These are phyloP conservation scores for Blastobotrys muscicola DNA, from an alignment of 805 yeast species.

Conservation along the genomic window DNA sequence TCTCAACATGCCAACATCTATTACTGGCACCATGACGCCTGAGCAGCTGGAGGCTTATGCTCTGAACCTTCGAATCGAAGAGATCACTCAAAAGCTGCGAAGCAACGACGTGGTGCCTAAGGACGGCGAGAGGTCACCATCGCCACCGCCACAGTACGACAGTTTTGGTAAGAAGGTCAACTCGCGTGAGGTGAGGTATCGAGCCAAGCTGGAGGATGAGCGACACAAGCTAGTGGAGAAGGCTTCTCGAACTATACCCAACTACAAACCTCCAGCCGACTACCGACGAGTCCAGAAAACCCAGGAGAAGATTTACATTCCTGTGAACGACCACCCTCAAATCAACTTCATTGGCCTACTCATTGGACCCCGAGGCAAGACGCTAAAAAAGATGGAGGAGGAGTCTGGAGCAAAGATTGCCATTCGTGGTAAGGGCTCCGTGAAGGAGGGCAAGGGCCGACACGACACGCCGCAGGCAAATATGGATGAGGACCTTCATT, in stretches of 20 bases:
- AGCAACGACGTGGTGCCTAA: conserved; percentile 43
- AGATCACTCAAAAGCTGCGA: conserved; percentile 53
- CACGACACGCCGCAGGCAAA: conserved; percentile 38
- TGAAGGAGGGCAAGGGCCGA: conserved; percentile 74
- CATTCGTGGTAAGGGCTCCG: conserved; percentile 92
- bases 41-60: conserved; percentile 75
- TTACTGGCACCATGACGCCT: conserved; percentile 44
- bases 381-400: conserved; percentile 68
- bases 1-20: conserved; percentile 31
- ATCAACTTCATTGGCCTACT: conserved; percentile 87
- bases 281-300: conserved; percentile 64
- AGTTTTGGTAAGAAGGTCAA: conserved; percentile 72
- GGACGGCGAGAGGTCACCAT: conserved; percentile 49
- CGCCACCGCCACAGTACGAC: conserved; percentile 93
- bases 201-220: conserved; percentile 61
- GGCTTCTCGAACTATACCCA: conserved; percentile 64
- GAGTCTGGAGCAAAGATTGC: conserved; percentile 85
- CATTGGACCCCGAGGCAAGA: conserved; percentile 93
- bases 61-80: conserved; percentile 64
- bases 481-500: conserved; percentile 78
- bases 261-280: conserved; percentile 70
- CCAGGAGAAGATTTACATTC: conserved; percentile 74
- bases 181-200: conserved; percentile 64
- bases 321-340: conserved; percentile 79
- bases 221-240: conserved; percentile 68